These are phyloP conservation scores for Ceratocystis huliohia DNA, from an alignment of 2,329 filamentous ascomycete species.

Conservation along the genomic window DNA sequence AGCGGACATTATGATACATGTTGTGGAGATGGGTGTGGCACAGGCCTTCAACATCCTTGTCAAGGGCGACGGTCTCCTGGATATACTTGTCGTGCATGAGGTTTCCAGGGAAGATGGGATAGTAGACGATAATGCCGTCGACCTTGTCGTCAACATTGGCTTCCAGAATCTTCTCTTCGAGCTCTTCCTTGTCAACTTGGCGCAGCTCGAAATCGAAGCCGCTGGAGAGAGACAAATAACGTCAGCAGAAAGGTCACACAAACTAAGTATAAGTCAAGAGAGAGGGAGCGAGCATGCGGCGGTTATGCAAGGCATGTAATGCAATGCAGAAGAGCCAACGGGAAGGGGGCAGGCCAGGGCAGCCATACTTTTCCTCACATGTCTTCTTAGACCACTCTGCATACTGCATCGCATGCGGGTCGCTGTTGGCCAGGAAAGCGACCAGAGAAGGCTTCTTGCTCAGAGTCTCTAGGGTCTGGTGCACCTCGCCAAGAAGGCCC, in stretches of 20 bases:
- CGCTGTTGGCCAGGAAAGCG: constrained; percentile 82
- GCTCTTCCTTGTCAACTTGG: constrained; percentile 69
- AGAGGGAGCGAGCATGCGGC: neutral
- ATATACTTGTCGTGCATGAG: constrained; percentile 84
- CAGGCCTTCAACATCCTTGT: constrained; percentile 92
- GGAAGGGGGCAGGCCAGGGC: neutral
- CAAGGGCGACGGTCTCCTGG: constrained; percentile 79
- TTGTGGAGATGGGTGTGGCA: constrained; percentile 93
- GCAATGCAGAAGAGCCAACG: constrained; percentile 8
- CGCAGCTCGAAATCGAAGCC: constrained; percentile 83
- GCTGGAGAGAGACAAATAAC: constrained; percentile 35
- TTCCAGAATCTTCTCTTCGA: constrained; percentile 76
- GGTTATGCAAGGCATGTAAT: neutral
- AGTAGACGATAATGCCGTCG: constrained; percentile 94
- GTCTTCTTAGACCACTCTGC: constrained; percentile 97
- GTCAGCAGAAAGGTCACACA: neutral
- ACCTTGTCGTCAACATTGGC: constrained; percentile 69
- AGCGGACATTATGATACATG: constrained; percentile 98
- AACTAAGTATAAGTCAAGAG: neutral
- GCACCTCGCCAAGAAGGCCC: constrained; percentile 63
- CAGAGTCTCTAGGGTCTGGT: constrained; percentile 59
- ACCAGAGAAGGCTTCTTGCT: constrained; percentile 66
- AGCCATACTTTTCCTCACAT: constrained; percentile 78
- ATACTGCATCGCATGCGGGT: constrained; percentile 84
- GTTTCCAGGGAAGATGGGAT: constrained; percentile 78